Evolutionary conservation across 2,329 filamentous ascomycete species (phyloP), one percentile per base, ranked within the genome.

Genomic region (Aureobasidium sp.): DNA sequence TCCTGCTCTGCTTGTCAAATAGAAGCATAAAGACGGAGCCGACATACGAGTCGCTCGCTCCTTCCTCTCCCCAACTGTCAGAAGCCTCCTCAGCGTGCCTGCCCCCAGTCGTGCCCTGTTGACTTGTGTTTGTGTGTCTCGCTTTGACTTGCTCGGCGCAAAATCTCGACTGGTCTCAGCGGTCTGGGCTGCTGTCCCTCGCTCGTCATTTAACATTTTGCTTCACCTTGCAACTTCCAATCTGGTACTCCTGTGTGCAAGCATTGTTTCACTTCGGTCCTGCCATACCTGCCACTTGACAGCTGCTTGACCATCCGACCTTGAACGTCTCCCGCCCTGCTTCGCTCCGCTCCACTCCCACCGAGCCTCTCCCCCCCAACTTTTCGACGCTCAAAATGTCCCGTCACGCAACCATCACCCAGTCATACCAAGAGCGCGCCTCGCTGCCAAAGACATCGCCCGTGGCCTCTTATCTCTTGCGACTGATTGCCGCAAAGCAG

Each of bases 401-500:
- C 53, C 63, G 47, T 40, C 73, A 79, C 72, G 70, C 74, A 63
- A 75, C 76, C 66, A 71, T 71, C 67, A 74, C 72, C 39, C 71
- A 74, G 64, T 70, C 75, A 60, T 81, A 79, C 71, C 71, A 72
- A 60, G 72, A 77, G 64, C 78, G 79, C 63, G 76, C 79, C 49
- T 69, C 72, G 17, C 70, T 76, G 31, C 70, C 76, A 35, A 72
- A 72, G 49, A 74, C 75, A 40, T 74, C 74, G 2, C 76, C 78
- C 3, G 72, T 81, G 48, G 76, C 78, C 5, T 70, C 75, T 1
- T 81, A 80, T 68, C 74, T 81, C 37, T 70, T 80, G 53, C 76
- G 75, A 44, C 71, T 81, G 54, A 78, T 81, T 31, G 74, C 78
- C 56, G 73, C 78, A 67, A 81, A 81, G 70, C 72, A 74, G 62